Percentiles rank a stretch among this genome's conserved stretches.
Evolutionary conservation across 345 rosid genomes (phyloP).

Genomic region (Triadica sebifera): DNA sequence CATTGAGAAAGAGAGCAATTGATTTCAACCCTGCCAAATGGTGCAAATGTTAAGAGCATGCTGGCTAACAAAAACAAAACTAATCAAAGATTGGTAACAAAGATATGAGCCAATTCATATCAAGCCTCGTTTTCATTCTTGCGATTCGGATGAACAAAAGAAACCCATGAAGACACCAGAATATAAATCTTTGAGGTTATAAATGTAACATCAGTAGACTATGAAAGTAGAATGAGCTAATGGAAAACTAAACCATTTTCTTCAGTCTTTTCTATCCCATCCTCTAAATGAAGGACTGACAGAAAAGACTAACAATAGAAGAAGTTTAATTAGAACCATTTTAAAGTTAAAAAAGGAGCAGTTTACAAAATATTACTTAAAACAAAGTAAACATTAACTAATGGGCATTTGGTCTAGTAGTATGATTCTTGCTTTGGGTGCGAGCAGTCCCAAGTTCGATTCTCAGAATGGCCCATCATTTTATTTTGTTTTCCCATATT

Average conservation of each 20-base stretch:
- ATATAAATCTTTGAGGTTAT: neutral
- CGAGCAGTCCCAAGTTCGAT: slow-evolving; percentile 72
- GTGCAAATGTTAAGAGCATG: too few relatives aligned
- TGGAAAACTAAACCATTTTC: neutral
- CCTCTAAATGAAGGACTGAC: neutral
- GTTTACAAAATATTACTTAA: too few relatives aligned
- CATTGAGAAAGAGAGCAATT: too few relatives aligned
- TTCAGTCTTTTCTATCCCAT: neutral
- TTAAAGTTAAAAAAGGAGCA: neutral
- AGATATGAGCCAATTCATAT: neutral
- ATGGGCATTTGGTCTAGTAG: slow-evolving; percentile 68
- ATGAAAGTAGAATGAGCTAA: neutral
- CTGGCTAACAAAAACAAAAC: too few relatives aligned
- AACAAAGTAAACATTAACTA: neutral
- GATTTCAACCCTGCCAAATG: too few relatives aligned
- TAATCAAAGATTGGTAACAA: too few relatives aligned
- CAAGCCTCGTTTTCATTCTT: neutral
- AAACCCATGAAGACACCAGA: neutral
- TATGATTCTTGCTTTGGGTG: slow-evolving; percentile 89
- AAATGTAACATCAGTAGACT: neutral
- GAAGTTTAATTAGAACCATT: neutral
- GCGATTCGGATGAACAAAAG: neutral
- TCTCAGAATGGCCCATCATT: slow-evolving; percentile 58
- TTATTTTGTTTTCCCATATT: too few relatives aligned
- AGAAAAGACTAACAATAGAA: neutral